Conservation (phyloP, 169 alveolate species). For the Blepharisma undulans region DNA sequence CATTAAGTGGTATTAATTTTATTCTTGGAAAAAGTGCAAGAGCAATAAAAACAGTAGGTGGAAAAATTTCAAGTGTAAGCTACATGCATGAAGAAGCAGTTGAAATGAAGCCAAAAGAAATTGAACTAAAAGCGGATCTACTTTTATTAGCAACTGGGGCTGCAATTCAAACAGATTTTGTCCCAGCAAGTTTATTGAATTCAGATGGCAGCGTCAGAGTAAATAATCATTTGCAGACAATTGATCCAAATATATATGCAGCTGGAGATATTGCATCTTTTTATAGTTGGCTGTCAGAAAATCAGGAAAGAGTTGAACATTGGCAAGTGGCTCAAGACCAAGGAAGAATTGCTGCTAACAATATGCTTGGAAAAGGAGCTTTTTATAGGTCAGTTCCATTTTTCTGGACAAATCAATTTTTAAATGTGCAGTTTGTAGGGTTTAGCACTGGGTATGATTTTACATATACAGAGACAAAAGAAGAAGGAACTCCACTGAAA, state of each 20-base stretch:
- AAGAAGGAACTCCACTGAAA: background rate
- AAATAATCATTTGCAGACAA: constrained; percentile 1
- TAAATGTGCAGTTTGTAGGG: constrained; percentile 31
- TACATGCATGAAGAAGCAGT: background rate
- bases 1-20: background rate
- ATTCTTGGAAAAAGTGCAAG: background rate
- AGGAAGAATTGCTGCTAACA: constrained; percentile 14
- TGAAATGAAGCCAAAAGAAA: background rate
- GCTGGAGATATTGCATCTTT: constrained; percentile 37
- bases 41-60: background rate
- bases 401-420: constrained; percentile 33
- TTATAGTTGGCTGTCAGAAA: background rate
- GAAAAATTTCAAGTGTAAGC: background rate
- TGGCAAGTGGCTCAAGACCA: constrained; percentile 43
- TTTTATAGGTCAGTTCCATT: constrained; percentile 24
- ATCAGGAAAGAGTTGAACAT: constrained; percentile 24
- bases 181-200: constrained; percentile 5
- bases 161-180: background rate
- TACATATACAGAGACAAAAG: constrained; percentile 11
- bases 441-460: constrained; percentile 3
- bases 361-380: constrained; percentile 30
- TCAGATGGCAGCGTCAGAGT: constrained; percentile 17
- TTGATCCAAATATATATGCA: constrained; percentile 18
- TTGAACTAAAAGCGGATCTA: background rate
- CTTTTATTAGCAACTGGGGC: constrained; percentile 34